These are phyloP conservation scores for Candida anutae DNA, from an alignment of 1,139 yeast genomes.

Conservation along the genomic window DNA sequence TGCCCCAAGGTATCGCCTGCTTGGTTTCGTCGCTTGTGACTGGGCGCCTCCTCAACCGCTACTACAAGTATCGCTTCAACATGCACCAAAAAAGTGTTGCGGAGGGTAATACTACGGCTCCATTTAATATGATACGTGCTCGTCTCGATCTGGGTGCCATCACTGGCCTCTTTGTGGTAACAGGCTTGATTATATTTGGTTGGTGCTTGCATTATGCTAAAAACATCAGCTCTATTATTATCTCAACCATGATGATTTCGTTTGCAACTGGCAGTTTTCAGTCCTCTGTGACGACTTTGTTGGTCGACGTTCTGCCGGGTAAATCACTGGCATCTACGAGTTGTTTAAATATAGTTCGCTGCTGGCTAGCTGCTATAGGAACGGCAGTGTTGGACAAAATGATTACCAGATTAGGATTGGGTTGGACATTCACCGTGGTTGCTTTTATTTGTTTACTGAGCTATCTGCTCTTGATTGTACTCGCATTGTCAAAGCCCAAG, in stretches of 20 bases:
- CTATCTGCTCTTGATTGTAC: constrained; percentile 14
- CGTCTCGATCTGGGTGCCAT: constrained; percentile 20
- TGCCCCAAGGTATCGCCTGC: constrained; percentile 32
- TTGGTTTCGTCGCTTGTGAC: constrained; percentile 22
- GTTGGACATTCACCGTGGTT: constrained; percentile 31
- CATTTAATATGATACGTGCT: constrained; percentile 20
- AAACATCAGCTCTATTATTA: constrained; percentile 22
- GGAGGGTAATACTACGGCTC: constrained; percentile 12
- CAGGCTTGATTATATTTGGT: constrained; percentile 30
- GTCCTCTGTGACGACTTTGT: constrained; percentile 24
- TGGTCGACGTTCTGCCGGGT: constrained; percentile 30
- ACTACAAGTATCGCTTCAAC: constrained; percentile 15
- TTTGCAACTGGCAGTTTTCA: constrained; percentile 20
- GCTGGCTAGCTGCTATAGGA: constrained; percentile 28
- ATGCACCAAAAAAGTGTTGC: constrained; percentile 12
- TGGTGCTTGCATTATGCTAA: constrained; percentile 28
- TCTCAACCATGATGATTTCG: constrained; percentile 24
- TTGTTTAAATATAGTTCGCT: constrained; percentile 29
- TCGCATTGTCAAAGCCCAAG: no score
- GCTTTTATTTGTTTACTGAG: constrained; percentile 20
- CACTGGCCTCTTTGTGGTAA: constrained; percentile 16
- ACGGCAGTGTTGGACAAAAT: constrained; percentile 26
- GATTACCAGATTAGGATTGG: constrained; percentile 21
- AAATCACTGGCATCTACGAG: constrained; percentile 30
- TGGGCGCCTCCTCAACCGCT: constrained; percentile 22